Evolutionary conservation across 1,139 yeast species (phyloP), one percentile per base, ranked within the genome.

Genomic region (Candida sp.): DNA sequence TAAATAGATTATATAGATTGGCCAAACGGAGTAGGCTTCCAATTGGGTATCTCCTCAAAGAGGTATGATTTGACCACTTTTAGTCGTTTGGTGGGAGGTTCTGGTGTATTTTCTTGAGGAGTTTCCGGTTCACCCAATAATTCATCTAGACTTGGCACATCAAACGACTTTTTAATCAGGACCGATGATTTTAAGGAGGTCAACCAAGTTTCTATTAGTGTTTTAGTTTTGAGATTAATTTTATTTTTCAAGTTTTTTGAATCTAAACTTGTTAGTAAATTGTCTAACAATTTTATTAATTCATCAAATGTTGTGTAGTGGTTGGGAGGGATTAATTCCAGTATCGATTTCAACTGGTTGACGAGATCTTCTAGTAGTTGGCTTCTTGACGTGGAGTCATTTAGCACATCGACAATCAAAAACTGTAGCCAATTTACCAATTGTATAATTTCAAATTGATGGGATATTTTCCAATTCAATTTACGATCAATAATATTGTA

Each of bases 21-120:
- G 2, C 75, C 75, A 55, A 69, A 68, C 0, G 75, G 70, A 2
- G 53, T 51, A 1, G 72, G 70, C 11, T 45, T 51, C 75, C 75
- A 70, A 27, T 55, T 43, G 1, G 43, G 40, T 44, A 64, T 65
- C 15, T 48, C 47, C 32, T 65, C 71, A 43, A 70, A 60, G 5
- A 68, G 45, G 43, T 46, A 66, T 5, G 42, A 35, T n/a, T 40
- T 40, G 3, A 40, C 33, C 33, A 38, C 40, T 27, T 37, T 37
- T 21, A n/a, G 39, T 40, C 35, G 44, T 35, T 37, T 36, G 12
- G 19, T 25, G 12, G 34, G 5, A n/a, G 44, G 38, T 25, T 25
- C 29, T 25, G 29, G 29, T 25, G 29, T 25, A 6, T 6, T 6
- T 21, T 36, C 41, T 22, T 27, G 34, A 32, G 42, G 36, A 4